phyloP scores from a whole-genome alignment of 129 eudicot species.

The Flaveria robusta region DNA sequence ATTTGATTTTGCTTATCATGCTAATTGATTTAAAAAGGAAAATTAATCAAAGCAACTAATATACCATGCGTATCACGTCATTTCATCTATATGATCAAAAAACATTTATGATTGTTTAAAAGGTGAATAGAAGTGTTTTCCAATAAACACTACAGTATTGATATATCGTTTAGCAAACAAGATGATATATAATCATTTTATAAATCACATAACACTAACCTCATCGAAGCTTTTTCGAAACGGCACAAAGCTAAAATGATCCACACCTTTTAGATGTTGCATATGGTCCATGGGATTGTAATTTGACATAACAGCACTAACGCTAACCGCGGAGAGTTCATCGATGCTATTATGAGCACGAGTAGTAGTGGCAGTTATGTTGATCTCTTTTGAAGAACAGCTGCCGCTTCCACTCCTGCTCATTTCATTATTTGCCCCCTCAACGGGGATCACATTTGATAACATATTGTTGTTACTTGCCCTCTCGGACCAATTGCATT shows the following conservation, averaged over 20 bases:
- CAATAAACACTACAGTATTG: neutral
- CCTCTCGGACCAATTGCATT: slow-evolving; percentile 73
- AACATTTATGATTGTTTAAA: neutral
- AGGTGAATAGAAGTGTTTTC: neutral
- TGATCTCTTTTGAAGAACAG: slow-evolving; percentile 61
- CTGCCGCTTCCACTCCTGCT: slow-evolving; percentile 77
- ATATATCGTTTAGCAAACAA: neutral
- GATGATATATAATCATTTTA: neutral
- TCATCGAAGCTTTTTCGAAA: slow-evolving; percentile 73
- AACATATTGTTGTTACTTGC: slow-evolving; percentile 27
- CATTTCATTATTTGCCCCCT: slow-evolving; percentile 34
- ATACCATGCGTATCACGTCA: neutral
- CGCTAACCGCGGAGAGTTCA: slow-evolving; percentile 48
- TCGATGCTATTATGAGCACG: slow-evolving; percentile 57
- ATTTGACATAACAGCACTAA: slow-evolving; percentile 48
- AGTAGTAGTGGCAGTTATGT: slow-evolving; percentile 23
- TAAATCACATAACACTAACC: slow-evolving; percentile 37
- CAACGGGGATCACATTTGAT: slow-evolving; percentile 25
- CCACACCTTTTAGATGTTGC: slow-evolving; percentile 67
- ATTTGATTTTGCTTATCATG: neutral
- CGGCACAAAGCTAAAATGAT: slow-evolving; percentile 68
- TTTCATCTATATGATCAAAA: neutral
- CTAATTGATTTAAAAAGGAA: too few species aligned
- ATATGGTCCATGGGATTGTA: slow-evolving; percentile 60
- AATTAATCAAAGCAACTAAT: neutral